Conservation (phyloP, 495 filamentous ascomycete genomes). For the Elasticomyces elasticus region DNA sequence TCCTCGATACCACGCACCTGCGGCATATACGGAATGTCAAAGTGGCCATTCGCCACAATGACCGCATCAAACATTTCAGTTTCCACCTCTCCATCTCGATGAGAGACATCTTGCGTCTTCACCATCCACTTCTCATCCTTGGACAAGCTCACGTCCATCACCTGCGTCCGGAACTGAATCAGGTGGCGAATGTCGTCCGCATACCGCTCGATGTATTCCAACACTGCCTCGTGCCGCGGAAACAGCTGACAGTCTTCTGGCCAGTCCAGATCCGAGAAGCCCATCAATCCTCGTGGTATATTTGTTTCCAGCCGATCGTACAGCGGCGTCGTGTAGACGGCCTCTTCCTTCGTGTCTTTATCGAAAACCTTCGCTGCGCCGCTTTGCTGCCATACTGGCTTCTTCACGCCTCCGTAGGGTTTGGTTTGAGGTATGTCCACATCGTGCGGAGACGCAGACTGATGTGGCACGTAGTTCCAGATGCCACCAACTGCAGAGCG, state of each 20-base stretch:
- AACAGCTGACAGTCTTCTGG: conserved; percentile 56
- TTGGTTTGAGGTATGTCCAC: conserved; percentile 30
- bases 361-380: conserved; percentile 5
- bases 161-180: conserved; percentile 50
- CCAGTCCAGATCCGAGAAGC: conserved; percentile 62
- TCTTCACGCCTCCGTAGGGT: conserved; percentile 22
- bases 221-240: conserved; percentile 56
- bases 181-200: conserved; percentile 48
- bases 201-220: conserved; percentile 66
- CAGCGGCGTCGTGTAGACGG: conserved; percentile 57
- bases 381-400: conserved; percentile 23
- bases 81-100: conserved; percentile 19
- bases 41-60: conserved; percentile 77
- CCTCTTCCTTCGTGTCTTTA: conserved; percentile 16
- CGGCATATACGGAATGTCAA: conserved; percentile 61
- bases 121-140: conserved; percentile 42
- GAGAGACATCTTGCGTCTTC: conserved; percentile 38
- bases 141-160: conserved; percentile 38
- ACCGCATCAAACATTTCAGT: conserved; percentile 57
- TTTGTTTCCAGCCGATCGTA: conserved; percentile 80
- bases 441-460: conserved; percentile 8
- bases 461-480: conserved; percentile 60
- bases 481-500: conserved; percentile 63
- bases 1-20: conserved; percentile 45
- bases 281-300: conserved; percentile 74